Evolutionary conservation across 108 stramenopile species (phyloP).

Genomic region (Fragilariopsis cylindrus): DNA sequence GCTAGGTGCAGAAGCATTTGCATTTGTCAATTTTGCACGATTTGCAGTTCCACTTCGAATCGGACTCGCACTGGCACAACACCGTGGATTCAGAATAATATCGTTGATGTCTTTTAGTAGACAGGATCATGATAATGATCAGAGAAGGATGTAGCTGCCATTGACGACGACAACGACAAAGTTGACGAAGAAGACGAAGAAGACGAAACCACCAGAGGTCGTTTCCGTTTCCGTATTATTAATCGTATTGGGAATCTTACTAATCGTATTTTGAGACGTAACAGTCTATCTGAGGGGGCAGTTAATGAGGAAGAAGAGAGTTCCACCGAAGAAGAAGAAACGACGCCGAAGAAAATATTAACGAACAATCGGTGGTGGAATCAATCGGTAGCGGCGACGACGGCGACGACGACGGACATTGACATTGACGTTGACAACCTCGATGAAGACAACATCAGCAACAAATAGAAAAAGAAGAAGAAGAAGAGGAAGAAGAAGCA

Average conservation of each 20-base stretch:
- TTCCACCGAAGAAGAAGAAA: no score
- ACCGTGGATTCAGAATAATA: conserved; percentile 74
- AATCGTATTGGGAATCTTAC: conserved; percentile 6
- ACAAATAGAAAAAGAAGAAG: no score
- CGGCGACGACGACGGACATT: no score
- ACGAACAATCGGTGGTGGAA: no score
- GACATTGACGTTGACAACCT: no score
- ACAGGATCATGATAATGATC: not conserved
- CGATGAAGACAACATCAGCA: not conserved
- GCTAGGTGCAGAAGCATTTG: conserved; percentile 84
- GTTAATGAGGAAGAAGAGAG: no score
- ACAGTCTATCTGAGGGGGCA: not conserved
- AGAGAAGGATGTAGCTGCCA: not conserved
- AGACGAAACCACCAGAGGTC: not conserved
- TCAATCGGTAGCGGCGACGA: no score
- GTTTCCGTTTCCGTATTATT: conserved; percentile 8
- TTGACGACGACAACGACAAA: not conserved
- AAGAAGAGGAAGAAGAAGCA: not conserved
- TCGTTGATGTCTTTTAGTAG: conserved; percentile 47
- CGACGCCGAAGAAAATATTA: no score
- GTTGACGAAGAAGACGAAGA: not conserved
- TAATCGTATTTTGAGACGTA: conserved; percentile 11
- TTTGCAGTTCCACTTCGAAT: conserved; percentile 87
- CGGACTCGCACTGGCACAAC: conserved; percentile 80
- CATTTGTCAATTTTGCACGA: conserved; percentile 89